Evolutionary conservation across 345 rosid genomes (phyloP), one percentile per base, ranked within the genome.

Genomic region (Mangifera indica): DNA sequence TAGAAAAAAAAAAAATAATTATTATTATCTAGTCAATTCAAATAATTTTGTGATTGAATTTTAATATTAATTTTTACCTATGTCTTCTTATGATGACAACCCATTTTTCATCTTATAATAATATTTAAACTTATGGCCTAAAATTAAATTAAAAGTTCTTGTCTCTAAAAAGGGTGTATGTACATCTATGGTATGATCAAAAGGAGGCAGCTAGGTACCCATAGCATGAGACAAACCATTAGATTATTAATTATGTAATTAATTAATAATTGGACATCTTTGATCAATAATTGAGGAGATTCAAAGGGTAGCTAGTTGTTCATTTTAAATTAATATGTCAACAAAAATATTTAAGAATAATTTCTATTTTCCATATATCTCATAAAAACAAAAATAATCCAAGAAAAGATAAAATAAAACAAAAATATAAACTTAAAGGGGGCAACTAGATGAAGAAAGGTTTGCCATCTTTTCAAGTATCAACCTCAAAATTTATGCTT

Each of bases 91-190:
- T 53, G 64, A 69, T 54, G 78, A 77, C 76, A 79, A 73, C 78
- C 71, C 42, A 74, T 63, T 71, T 63, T 69, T 70, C 40, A 26
- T 54, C 60, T 78, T 64, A 59, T 11, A 56, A 69, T 73, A 69
- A 66, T 34, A 0, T 34, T n/a, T n/a, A n/a, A n/a, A n/a, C n/a
- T n/a, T n/a, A n/a, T 69, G 53, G 55, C 70, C 52, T 40, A 34
- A 21, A 17, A 69, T 56, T 29, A 29, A 29, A 29, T 29, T 32
- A 49, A 71, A 34, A 34, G 72, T 69, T 71, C 67, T 26, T 79
- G 85, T 88, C 85, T 67, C 74, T 45, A 12, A 77, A 81, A 84
- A 69, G 80, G 89, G 74, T 58, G 81, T 72, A 65, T 55, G 53
- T 65, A 56, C 63, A 75, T 71, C 67, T 44, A 18, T 55, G 79